Percentiles rank a stretch among this genome's conserved stretches.
These are phyloP conservation scores for Fusarium begoniae DNA, from an alignment of 2,329 filamentous ascomycete species.

Conservation along the genomic window DNA sequence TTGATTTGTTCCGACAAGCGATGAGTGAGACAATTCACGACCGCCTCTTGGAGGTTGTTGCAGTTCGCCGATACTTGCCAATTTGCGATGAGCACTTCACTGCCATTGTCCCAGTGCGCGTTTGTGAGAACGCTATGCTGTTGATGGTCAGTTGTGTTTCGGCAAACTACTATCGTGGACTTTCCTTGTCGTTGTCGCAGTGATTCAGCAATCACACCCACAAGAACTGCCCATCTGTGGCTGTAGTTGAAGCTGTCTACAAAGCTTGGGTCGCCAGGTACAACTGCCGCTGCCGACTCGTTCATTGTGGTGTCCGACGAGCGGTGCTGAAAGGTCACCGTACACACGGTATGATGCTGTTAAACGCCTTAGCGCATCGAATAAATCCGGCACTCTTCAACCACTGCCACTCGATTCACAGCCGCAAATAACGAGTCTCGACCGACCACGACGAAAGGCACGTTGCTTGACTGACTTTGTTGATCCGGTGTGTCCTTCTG, in stretches of 20 bases:
- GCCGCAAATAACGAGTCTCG: not conserved
- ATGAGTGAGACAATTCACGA: not conserved
- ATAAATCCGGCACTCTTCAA: not conserved
- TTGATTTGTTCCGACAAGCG: not conserved
- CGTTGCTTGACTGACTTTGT: not conserved
- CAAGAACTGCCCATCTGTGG: too few species aligned
- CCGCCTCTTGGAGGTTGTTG: rapidly evolving
- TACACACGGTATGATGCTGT: not conserved
- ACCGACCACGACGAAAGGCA: not conserved
- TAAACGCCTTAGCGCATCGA: not conserved
- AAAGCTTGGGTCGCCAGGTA: not conserved
- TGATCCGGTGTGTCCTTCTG: not conserved
- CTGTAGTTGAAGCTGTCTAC: not conserved
- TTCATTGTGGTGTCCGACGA: not conserved
- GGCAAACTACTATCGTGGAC: not conserved
- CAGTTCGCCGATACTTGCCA: rapidly evolving
- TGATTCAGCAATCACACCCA: too few species aligned
- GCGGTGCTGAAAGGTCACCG: not conserved
- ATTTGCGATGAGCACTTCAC: not conserved
- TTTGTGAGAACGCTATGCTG: not conserved
- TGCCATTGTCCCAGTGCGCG: rapidly evolving
- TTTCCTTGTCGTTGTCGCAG: not conserved
- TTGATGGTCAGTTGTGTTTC: not conserved
- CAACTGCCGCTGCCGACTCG: not conserved
- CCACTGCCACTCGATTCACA: not conserved